These are phyloP conservation scores for Hirschioporus abietinus DNA, from an alignment of 768 basidiomycete genomes.

Conservation along the genomic window DNA sequence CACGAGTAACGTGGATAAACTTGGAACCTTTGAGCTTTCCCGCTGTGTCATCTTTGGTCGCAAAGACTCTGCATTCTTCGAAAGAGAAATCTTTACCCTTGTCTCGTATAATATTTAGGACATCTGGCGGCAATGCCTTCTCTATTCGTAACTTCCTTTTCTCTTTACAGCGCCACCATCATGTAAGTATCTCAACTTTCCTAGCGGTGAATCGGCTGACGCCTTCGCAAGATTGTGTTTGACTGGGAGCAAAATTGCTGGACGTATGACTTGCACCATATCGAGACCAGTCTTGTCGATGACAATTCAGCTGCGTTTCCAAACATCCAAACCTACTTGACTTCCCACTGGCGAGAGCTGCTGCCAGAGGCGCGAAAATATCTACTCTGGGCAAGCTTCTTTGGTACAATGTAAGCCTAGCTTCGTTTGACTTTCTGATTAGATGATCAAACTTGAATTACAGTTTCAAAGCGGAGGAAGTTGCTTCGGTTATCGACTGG, in stretches of 20 bases:
- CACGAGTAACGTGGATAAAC: conserved; percentile 61
- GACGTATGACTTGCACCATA: conserved; percentile 55
- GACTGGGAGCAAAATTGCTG: conserved; percentile 62
- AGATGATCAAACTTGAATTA: conserved; percentile 4
- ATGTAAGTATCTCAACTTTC: conserved; percentile 36
- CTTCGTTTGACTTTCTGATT: conserved; percentile 8
- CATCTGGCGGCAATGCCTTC: conserved; percentile 68
- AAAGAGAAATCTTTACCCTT: conserved; percentile 51
- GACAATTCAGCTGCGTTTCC: conserved; percentile 33
- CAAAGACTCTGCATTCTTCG: conserved; percentile 55
- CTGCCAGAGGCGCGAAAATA: conserved; percentile 62
- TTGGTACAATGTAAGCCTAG: conserved; percentile 55
- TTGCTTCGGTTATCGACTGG: conserved; percentile 69
- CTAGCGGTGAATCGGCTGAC: conserved; percentile 1
- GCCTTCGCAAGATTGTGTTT: conserved; percentile 47
- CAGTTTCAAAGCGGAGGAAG: conserved; percentile 71
- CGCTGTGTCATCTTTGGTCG: conserved; percentile 54
- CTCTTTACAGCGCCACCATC: conserved; percentile 57
- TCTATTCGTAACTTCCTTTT: conserved; percentile 58
- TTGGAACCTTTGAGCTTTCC: conserved; percentile 54
- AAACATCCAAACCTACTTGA: conserved; percentile 56
- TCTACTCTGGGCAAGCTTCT: conserved; percentile 66
- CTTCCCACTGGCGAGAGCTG: conserved; percentile 52
- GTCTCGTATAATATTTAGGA: conserved; percentile 48
- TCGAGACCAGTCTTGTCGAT: conserved; percentile 48